phyloP scores from a whole-genome alignment of 2,329 filamentous ascomycete genomes.

The Xenoacremonium recifei region DNA sequence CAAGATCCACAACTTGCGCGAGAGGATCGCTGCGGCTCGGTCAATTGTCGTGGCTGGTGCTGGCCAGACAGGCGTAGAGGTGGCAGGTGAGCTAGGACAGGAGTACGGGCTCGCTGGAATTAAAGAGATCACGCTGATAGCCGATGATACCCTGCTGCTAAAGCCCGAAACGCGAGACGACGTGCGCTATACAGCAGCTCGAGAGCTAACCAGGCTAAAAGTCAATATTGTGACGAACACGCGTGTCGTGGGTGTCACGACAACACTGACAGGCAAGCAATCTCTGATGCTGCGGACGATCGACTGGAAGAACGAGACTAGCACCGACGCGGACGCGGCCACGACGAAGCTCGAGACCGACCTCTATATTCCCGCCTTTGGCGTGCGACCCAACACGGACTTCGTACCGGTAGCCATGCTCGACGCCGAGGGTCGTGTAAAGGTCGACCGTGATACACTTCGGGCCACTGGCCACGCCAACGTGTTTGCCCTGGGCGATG shows the following conservation, averaged over 20 bases:
- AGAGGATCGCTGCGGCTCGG: constrained; percentile 29
- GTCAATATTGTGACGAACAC: too few species aligned
- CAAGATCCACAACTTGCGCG: constrained; percentile 28
- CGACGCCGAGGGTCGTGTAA: constrained; percentile 19
- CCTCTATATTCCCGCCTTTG: constrained; percentile 30
- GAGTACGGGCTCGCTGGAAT: too few species aligned
- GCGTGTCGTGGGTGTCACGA: too few species aligned
- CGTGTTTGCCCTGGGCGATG: constrained; percentile 40
- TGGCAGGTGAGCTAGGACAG: constrained; percentile 26
- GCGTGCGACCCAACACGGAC: constrained; percentile 25
- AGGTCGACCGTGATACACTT: constrained; percentile 11
- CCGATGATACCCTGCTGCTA: too few species aligned
- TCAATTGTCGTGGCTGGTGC: constrained; percentile 30
- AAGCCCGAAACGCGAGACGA: too few species aligned
- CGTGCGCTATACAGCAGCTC: too few species aligned
- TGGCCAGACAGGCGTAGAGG: constrained; percentile 30
- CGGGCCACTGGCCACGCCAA: not conserved
- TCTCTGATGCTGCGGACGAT: too few species aligned
- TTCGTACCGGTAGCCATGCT: constrained; percentile 25
- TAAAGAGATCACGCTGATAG: too few species aligned
- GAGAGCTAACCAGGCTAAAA: too few species aligned
- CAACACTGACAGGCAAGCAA: too few species aligned
- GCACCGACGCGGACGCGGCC: too few species aligned
- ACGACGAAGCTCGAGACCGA: constrained; percentile 26
- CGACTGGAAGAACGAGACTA: too few species aligned